A percentile compares a stretch with the other conserved stretches of the same genome.
Conservation (phyloP, 257 asterid genomes). For the Fraxinus anomala region DNA sequence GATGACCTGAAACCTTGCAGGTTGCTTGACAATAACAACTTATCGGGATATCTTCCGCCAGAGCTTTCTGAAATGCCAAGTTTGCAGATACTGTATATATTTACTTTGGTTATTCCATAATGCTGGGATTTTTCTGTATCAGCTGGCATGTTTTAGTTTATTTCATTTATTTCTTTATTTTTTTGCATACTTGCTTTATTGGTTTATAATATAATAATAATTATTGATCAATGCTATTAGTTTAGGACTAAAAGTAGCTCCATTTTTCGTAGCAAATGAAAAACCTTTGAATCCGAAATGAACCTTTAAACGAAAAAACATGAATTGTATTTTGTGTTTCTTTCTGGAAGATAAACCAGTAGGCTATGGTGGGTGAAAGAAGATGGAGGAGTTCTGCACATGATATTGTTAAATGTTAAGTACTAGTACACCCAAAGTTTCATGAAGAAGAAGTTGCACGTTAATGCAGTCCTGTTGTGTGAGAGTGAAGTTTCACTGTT, state of each 20-base stretch:
- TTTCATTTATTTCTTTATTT: neutral
- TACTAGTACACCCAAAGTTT: too few species aligned
- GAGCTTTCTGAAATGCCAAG: conserved; percentile 66
- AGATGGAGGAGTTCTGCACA: neutral
- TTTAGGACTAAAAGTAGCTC: neutral
- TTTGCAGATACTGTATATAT: conserved; percentile 70
- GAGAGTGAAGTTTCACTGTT: too few species aligned
- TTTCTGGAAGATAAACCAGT: neutral
- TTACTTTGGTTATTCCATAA: conserved; percentile 10
- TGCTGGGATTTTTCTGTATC: conserved; percentile 6
- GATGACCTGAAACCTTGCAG: conserved; percentile 47
- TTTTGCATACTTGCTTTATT: neutral
- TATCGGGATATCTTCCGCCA: conserved; percentile 88
- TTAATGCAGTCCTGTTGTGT: too few species aligned
- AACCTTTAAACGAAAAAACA: neutral
- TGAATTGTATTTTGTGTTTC: neutral
- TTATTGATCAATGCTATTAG: neutral
- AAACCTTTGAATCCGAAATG: neutral
- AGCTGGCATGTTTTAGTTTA: neutral
- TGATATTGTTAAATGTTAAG: too few species aligned
- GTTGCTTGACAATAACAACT: conserved; percentile 92
- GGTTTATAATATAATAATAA: neutral
- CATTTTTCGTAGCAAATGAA: neutral
- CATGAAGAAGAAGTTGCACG: too few species aligned
- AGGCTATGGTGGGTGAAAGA: neutral